phyloP scores from a whole-genome alignment of 192 early-diverging fungal genomes.

The Endogone sp. region DNA sequence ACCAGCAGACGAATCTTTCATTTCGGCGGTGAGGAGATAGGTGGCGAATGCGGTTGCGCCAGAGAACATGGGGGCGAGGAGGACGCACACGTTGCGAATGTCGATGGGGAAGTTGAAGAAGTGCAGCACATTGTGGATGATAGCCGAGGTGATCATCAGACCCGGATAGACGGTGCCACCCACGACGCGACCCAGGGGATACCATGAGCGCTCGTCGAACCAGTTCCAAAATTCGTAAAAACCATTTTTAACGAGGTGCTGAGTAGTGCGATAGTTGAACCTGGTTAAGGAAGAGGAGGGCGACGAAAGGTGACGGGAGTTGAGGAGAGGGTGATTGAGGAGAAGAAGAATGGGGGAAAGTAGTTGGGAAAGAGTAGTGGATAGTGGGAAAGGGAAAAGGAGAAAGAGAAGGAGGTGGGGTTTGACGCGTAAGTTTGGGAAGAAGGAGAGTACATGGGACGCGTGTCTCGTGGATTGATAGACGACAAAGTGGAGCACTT shows the following conservation, averaged over 20 bases:
- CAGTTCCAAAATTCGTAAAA: conserved; percentile 99
- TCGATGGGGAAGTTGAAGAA: conserved; percentile 94
- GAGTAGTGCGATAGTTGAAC: conserved; percentile 98
- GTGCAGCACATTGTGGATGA: conserved; percentile 94
- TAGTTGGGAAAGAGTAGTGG: not conserved
- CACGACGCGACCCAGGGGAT: conserved; percentile 96
- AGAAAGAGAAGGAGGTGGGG: too few relatives aligned
- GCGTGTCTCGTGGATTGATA: not conserved
- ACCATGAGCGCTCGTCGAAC: conserved; percentile 99
- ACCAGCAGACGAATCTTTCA: conserved; percentile 89
- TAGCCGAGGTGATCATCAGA: conserved; percentile 96
- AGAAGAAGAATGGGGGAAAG: not conserved
- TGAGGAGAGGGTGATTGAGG: too few relatives aligned
- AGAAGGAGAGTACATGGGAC: too few relatives aligned
- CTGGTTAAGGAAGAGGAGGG: too few relatives aligned
- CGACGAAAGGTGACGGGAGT: too few relatives aligned
- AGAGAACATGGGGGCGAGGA: conserved; percentile 96
- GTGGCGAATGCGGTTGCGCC: conserved; percentile 94
- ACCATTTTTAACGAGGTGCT: conserved; percentile 86
- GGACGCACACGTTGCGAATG: conserved; percentile 98
- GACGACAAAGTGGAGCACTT: conserved; percentile 5
- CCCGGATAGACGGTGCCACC: conserved; percentile 99
- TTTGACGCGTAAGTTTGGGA: too few relatives aligned
- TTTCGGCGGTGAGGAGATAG: conserved; percentile 89
- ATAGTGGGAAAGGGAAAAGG: not conserved